Percentiles rank a stretch among this genome's conserved stretches.
phyloP scores from a whole-genome alignment of 805 yeast genomes.

The Cyberlindnera meyerae region DNA sequence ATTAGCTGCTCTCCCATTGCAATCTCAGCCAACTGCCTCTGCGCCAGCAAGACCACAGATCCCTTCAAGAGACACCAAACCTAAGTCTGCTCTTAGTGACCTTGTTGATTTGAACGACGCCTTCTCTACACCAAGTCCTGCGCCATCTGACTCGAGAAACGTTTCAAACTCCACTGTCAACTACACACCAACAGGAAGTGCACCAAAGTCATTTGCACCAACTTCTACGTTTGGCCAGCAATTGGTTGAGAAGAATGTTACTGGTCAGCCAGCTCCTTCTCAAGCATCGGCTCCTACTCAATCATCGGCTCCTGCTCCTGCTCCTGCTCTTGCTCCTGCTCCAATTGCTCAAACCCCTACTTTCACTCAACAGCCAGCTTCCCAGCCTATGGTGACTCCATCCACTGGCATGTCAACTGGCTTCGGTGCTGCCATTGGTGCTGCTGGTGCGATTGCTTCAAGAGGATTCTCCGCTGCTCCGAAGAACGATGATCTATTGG shows the following conservation, averaged over 20 bases:
- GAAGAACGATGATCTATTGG: slow-evolving; percentile 42
- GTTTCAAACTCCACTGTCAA: slow-evolving; percentile 24
- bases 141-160: slow-evolving; percentile 18
- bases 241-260: slow-evolving; percentile 33
- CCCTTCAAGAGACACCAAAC: slow-evolving; percentile 36
- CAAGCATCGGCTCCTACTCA: slow-evolving; percentile 21
- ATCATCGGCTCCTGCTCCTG: slow-evolving; percentile 3
- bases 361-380: slow-evolving; percentile 2
- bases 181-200: slow-evolving; percentile 28
- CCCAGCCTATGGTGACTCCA: slow-evolving; percentile 8
- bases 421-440: slow-evolving; percentile 3
- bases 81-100: slow-evolving; percentile 59
- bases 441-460: slow-evolving; percentile 4
- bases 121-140: slow-evolving; percentile 40
- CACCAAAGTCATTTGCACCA: slow-evolving; percentile 58
- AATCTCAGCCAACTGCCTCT: slow-evolving; percentile 6
- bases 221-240: slow-evolving; percentile 83
- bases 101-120: slow-evolving; percentile 55
- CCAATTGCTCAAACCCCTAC: slow-evolving; percentile 9
- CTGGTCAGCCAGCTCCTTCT: slow-evolving; percentile 18
- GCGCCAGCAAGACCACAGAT: slow-evolving; percentile 20
- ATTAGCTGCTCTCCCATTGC: slow-evolving; percentile 14
- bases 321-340: slow-evolving; percentile 9
- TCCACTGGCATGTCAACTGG: neutral
- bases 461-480: slow-evolving; percentile 3